Percentiles rank a stretch among this genome's conserved stretches.
Conservation (phyloP, 371 early-diverging fungal species). For the Rhizopus delemar region DNA sequence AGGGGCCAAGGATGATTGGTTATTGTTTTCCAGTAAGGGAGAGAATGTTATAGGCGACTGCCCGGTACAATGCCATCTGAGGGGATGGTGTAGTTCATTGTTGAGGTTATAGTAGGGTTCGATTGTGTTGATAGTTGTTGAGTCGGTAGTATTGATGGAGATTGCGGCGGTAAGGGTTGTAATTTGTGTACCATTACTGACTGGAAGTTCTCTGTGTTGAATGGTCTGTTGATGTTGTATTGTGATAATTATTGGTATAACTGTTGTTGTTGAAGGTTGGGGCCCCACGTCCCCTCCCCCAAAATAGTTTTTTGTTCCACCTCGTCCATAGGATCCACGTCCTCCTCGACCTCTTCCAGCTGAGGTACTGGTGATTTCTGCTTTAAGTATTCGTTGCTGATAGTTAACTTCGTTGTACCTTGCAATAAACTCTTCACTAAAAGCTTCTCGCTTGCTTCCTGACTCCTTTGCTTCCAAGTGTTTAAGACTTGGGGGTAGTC, state of each 20-base stretch:
- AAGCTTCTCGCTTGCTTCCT: slow-evolving; percentile 7
- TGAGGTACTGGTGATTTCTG: not conserved
- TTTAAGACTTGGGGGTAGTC: slow-evolving; percentile 12
- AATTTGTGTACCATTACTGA: not conserved
- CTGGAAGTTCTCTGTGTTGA: too few species aligned
- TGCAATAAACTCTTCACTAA: slow-evolving; percentile 7
- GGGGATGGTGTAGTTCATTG: not conserved
- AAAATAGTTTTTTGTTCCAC: slow-evolving; percentile 13
- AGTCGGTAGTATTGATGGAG: not conserved
- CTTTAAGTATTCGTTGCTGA: slow-evolving; percentile 5
- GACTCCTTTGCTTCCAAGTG: slow-evolving; percentile 13
- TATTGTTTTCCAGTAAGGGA: not conserved
- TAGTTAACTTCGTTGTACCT: slow-evolving; percentile 10
- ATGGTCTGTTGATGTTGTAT: slow-evolving; percentile 10
- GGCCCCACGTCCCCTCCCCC: slow-evolving; percentile 20
- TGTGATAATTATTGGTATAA: not conserved
- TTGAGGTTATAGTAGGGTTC: not conserved
- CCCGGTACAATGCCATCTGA: not conserved
- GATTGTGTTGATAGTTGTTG: not conserved
- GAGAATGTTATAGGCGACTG: not conserved
- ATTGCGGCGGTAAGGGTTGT: not conserved
- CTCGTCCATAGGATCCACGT: slow-evolving; percentile 7
- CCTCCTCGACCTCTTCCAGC: slow-evolving; percentile 11
- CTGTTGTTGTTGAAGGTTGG: slow-evolving; percentile 10
- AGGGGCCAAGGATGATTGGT: not conserved